Conservation (phyloP, 2,329 filamentous ascomycete genomes). For the Tolypocladium album region DNA sequence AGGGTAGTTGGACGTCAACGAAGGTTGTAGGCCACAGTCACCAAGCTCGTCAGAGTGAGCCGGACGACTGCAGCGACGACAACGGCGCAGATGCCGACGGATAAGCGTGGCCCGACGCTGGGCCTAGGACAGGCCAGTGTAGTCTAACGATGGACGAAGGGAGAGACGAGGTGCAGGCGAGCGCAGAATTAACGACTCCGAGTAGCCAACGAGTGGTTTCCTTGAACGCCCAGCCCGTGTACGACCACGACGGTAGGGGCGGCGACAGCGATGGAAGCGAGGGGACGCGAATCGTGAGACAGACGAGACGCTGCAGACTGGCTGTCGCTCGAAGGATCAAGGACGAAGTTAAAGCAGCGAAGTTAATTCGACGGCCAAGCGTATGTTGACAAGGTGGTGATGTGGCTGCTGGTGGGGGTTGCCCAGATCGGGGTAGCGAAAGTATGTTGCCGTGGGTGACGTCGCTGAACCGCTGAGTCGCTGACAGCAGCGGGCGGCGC, state of each 20-base stretch:
- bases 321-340: neutral
- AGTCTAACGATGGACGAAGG: neutral
- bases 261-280: neutral
- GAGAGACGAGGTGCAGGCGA: neutral
- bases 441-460: neutral
- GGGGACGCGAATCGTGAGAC: neutral
- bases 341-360: neutral
- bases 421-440: neutral
- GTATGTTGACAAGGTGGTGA: neutral
- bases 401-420: neutral
- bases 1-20: neutral
- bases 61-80: neutral
- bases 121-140: neutral
- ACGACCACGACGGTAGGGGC: neutral
- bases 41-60: neutral
- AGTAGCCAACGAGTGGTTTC: neutral
- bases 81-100: neutral
- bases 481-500: neutral
- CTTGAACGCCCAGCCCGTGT: neutral
- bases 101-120: neutral
- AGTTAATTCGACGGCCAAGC: neutral
- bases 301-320: neutral
- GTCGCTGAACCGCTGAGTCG: neutral
- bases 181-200: neutral
- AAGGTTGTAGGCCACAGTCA: neutral